Percentiles rank a stretch among this genome's conserved stretches.
Evolutionary conservation across 1,284 basidiomycete genomes (phyloP).

Genomic region (Pyrrhoderma noxium): DNA sequence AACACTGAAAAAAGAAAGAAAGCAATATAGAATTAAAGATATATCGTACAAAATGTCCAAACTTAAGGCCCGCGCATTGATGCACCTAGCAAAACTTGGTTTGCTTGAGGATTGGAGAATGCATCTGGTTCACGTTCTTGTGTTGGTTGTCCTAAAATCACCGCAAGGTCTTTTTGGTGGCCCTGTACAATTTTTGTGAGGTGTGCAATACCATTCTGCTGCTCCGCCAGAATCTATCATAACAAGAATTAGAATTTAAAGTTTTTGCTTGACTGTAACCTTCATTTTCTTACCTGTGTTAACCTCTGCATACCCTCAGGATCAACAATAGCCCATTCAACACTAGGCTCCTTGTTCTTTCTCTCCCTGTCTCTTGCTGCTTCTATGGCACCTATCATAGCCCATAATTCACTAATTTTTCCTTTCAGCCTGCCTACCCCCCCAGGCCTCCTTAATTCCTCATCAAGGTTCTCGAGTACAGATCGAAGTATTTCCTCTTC

Average conservation of each 20-base stretch:
- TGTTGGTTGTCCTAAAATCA: slow-evolving; percentile 52
- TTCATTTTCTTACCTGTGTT: slow-evolving; percentile 50
- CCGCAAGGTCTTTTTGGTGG: slow-evolving; percentile 60
- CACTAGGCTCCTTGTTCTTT: slow-evolving; percentile 32
- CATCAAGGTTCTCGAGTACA: slow-evolving; percentile 68
- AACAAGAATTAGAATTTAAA: too few relatives aligned
- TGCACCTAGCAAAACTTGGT: slow-evolving; percentile 14
- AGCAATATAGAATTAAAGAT: neutral
- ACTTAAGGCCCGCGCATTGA: slow-evolving; percentile 4
- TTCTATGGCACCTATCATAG: slow-evolving; percentile 70
- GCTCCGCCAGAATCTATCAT: slow-evolving; percentile 63
- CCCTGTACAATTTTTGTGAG: slow-evolving; percentile 68
- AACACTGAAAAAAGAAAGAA: neutral
- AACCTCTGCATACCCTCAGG: slow-evolving; percentile 75
- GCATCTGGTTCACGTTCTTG: slow-evolving; percentile 29
- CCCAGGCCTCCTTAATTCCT: slow-evolving; percentile 54
- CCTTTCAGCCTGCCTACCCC: slow-evolving; percentile 60
- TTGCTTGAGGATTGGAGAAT: slow-evolving; percentile 15
- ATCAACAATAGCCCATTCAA: slow-evolving; percentile 80
- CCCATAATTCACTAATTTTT: slow-evolving; percentile 82
- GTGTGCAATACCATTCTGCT: slow-evolving; percentile 76
- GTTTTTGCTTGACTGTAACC: neutral
- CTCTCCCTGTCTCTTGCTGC: slow-evolving; percentile 51
- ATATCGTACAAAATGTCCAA: neutral
- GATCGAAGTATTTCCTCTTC: slow-evolving; percentile 73